Conservation (phyloP, 345 rosid genomes). For the Citrus medica region DNA sequence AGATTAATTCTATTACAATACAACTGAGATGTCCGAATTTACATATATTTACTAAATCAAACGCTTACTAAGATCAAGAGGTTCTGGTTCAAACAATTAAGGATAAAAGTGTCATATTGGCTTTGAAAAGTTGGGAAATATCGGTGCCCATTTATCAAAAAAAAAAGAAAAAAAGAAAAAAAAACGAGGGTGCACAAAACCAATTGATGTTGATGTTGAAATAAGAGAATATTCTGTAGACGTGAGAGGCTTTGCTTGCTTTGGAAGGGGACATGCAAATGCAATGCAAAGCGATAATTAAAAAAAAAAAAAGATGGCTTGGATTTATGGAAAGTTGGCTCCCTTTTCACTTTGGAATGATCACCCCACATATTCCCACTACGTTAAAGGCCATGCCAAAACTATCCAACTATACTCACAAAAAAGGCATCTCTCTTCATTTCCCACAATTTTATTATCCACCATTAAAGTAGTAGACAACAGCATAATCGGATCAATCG, state of each 20-base stretch:
- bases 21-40: no score
- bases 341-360: conserved; percentile 39
- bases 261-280: conserved; percentile 33
- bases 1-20: no score
- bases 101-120: no score
- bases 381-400: conserved; percentile 19
- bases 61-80: no score
- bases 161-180: no score
- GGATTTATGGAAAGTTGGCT: conserved; percentile 32
- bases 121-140: no score
- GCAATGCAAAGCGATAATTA: conserved; percentile 28
- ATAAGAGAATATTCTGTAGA: conserved; percentile 13
- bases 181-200: neutral
- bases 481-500: neutral
- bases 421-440: conserved; percentile 8
- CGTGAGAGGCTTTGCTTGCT: conserved; percentile 21
- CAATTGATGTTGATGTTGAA: neutral
- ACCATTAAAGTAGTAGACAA: neutral
- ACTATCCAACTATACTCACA: conserved; percentile 9
- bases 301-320: neutral
- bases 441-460: neutral
- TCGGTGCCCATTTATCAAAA: no score
- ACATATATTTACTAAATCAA: no score
- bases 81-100: no score
- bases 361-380: conserved; percentile 13